A percentile compares a stretch with the other conserved stretches of the same genome.
Evolutionary conservation across 345 rosid genomes (phyloP).

Genomic region (Euphorbia lathyris): DNA sequence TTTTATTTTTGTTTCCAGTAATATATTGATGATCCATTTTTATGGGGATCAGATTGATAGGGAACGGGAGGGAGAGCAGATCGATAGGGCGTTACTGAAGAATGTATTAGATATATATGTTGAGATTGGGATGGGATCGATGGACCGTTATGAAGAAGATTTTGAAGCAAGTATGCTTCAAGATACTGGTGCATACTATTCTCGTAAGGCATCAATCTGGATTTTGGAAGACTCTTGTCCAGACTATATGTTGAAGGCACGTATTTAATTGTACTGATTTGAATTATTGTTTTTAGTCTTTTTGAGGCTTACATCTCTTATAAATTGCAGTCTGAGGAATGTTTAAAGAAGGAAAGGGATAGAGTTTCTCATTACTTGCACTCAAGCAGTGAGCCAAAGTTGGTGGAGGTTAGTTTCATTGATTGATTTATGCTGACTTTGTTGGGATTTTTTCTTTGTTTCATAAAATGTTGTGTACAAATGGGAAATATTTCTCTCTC

Average conservation of each 20-base stretch:
- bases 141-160: slow-evolving; percentile 68
- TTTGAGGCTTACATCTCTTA: background rate
- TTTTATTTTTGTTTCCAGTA: background rate
- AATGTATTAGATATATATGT: slow-evolving; percentile 74
- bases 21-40: background rate
- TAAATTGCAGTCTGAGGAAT: slow-evolving; percentile 79
- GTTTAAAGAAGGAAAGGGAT: slow-evolving; percentile 85
- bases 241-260: slow-evolving; percentile 77
- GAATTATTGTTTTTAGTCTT: background rate
- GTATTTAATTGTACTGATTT: background rate
- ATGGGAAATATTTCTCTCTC: too few relatives aligned
- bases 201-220: slow-evolving; percentile 87
- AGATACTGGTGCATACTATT: slow-evolving; percentile 71
- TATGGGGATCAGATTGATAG: slow-evolving; percentile 54
- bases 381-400: slow-evolving; percentile 79
- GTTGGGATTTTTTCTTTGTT: background rate
- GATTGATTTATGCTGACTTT: background rate
- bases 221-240: slow-evolving; percentile 75
- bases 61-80: slow-evolving; percentile 89
- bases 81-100: slow-evolving; percentile 74
- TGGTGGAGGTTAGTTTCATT: slow-evolving; percentile 74
- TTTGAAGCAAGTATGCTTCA: slow-evolving; percentile 71
- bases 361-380: slow-evolving; percentile 88
- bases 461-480: too few relatives aligned
- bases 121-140: slow-evolving; percentile 78